Evolutionary conservation across 2,329 filamentous ascomycete genomes (phyloP), one percentile per base, ranked within the genome.

Genomic region (Mariannaea sp.): DNA sequence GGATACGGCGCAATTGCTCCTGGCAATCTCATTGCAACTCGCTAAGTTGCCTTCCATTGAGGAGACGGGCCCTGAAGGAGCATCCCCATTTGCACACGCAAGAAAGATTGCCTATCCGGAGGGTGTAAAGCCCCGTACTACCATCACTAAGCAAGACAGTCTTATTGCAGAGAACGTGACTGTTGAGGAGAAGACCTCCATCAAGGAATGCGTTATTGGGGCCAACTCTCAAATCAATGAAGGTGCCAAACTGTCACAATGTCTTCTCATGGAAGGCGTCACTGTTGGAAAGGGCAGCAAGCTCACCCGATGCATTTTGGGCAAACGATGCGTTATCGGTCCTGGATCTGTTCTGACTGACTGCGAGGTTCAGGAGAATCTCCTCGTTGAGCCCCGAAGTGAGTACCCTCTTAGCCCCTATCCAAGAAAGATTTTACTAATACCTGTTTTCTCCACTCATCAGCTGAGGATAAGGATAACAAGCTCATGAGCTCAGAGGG

Each of bases 121-220:
- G 50, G 88, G 88, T 19, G 86, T 97, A 27, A 90, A 92, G 49
- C 79, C 84, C 27, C 86, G 87, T 47, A 92, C 89, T 40, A 94
- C 90, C 4, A 89, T 97, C 50, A 92, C 90, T 16, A 84, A 87
- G 63, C 80, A 84, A 40, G 93, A 97, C 75, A 90, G 85, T 60
- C 80, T 97, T 2, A 83, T 97, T 30, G 93, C 85, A 1, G 89
- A 93, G 53, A 97, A 97, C 66, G 91, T 95, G 33, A 91, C 86
- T 1, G 86, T 97, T 0, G 90, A 93, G 67, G 90, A 93, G 65
- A 93, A 93, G 70, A 87, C 85, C 19, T 88, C 92, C n/a, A 89
- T 99, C 74, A 97, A 96, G 71, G 91, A 96, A 72, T 88, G 81
- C 30, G 90, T 97, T 24, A 84, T 99, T 33, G 94, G 94, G 3